A percentile compares a stretch with the other conserved stretches of the same genome.
phyloP scores from a whole-genome alignment of 2,329 filamentous ascomycete species.

The Daldinia sp. region DNA sequence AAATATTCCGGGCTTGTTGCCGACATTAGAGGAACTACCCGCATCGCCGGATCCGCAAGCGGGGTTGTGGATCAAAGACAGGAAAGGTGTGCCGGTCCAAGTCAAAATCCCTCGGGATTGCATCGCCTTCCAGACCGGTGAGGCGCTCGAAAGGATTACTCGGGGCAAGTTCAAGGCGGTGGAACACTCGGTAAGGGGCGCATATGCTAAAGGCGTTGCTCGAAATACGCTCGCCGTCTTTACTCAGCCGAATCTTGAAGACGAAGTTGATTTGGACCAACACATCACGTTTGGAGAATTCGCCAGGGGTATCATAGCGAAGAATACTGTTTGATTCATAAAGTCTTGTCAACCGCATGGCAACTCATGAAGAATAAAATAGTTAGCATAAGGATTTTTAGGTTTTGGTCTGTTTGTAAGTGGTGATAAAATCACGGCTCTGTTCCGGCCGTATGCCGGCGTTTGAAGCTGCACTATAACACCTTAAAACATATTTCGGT shows the following conservation, averaged over 20 bases:
- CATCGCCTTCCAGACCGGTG: conserved; percentile 95
- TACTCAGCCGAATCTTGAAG: conserved; percentile 91
- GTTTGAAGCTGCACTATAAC: not conserved
- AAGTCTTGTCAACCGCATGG: too few relatives aligned
- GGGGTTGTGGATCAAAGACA: conserved; percentile 92
- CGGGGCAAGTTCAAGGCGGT: conserved; percentile 91
- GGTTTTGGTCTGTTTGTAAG: not conserved
- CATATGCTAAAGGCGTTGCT: conserved; percentile 69
- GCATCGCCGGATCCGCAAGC: conserved; percentile 82
- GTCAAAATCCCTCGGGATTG: conserved; percentile 91
- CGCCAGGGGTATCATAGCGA: conserved; percentile 68
- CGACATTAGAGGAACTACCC: conserved; percentile 73
- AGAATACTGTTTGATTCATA: conserved; percentile 60
- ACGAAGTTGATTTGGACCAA: conserved; percentile 74
- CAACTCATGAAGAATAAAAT: not conserved
- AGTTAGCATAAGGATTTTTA: not conserved
- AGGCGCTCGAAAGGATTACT: conserved; percentile 90
- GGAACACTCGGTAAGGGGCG: conserved; percentile 91
- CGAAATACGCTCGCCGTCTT: conserved; percentile 95
- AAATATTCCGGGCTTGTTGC: conserved; percentile 45
- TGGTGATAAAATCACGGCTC: not conserved
- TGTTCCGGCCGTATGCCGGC: not conserved
- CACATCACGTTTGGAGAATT: conserved; percentile 79
- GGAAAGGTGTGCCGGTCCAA: conserved; percentile 83
- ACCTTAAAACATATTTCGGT: not conserved